Evolutionary conservation across 2,329 filamentous ascomycete species (phyloP), one percentile per base, ranked within the genome.

Genomic region (Calycina herbarum): DNA sequence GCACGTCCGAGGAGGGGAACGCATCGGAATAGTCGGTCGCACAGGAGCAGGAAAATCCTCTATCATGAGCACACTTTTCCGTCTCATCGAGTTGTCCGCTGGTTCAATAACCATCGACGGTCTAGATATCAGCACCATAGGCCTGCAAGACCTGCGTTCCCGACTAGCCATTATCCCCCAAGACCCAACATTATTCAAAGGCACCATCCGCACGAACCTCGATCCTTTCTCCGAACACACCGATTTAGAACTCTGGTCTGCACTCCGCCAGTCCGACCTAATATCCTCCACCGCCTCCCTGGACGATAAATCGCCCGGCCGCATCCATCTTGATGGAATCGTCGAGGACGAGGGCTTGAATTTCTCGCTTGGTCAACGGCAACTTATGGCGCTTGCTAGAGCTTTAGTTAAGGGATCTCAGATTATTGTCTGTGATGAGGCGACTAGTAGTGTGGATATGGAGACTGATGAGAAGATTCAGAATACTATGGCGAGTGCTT

Each of bases 381-480:
- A 98, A 78, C 86, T 98, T 59, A 96, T 98, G 91, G 95, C 95
- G 0, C 84, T 99, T 0, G 94, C 94, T 0, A 89, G 95, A 0
- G 95, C 95, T 0, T 86, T 99, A 2, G 94, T 98, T 4, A 89
- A 94, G 45, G 88, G 89, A 56, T 91, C 89, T 0, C 92, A 91
- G 72, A 97, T 98, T 78, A 97, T 98, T 72, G 89, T 99, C 60
- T 97, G 94, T 78, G 95, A 99, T 80, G 95, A 99, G 78, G 95
- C 95, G 0, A 99, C 95, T 0, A 93, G 89, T 1, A 91, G 87
- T 0, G 94, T 98, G 7, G 94, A 98, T 77, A 95, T 97, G 82
- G 94, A 97, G 76, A 98, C 94, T 2, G 95, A 99, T 76, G 90
- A 93, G 78, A 96, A 95, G 84, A 97, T 98, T 76, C 94, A 98